Evolutionary conservation across 139 green algal species (phyloP).

Genomic region (Tetradesmus lagerheimii): DNA sequence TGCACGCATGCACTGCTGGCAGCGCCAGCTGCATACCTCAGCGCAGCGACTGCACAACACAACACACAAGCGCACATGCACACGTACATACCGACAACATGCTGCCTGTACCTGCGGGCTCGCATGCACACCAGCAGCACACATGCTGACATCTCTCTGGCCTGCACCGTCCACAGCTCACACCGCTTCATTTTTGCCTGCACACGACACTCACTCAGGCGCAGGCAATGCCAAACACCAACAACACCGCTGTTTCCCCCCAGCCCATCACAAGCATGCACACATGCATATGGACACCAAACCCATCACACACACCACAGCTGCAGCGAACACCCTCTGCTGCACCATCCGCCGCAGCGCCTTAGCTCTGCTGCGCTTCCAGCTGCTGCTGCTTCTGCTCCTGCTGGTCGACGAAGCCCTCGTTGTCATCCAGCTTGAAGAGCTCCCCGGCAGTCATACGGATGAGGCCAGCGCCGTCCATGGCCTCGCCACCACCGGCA

Average conservation of each 20-base stretch:
- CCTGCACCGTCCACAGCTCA: not conserved
- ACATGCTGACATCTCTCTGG: not conserved
- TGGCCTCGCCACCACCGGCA: not conserved
- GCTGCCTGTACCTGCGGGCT: too few species aligned
- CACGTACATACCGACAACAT: too few species aligned
- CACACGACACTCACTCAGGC: too few species aligned
- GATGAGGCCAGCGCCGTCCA: constrained; percentile 19
- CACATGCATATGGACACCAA: not conserved
- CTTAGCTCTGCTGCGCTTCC: constrained; percentile 3
- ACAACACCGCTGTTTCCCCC: too few species aligned
- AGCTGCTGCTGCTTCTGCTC: not conserved
- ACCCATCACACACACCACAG: not conserved
- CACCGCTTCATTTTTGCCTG: too few species aligned
- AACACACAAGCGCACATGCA: too few species aligned
- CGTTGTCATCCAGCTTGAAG: constrained; percentile 48
- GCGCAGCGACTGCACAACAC: too few species aligned
- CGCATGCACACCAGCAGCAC: not conserved
- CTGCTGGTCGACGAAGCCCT: constrained; percentile 28
- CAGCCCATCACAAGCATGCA: not conserved
- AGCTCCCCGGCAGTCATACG: constrained; percentile 48
- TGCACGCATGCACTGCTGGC: too few species aligned
- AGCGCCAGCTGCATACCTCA: too few species aligned
- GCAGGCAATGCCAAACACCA: too few species aligned
- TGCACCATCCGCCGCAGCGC: not conserved
- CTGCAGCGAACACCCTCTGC: not conserved